Base-by-base conservation (phyloP, 1,284 basidiomycete genomes). In the Omphalotus olearius region DNA sequence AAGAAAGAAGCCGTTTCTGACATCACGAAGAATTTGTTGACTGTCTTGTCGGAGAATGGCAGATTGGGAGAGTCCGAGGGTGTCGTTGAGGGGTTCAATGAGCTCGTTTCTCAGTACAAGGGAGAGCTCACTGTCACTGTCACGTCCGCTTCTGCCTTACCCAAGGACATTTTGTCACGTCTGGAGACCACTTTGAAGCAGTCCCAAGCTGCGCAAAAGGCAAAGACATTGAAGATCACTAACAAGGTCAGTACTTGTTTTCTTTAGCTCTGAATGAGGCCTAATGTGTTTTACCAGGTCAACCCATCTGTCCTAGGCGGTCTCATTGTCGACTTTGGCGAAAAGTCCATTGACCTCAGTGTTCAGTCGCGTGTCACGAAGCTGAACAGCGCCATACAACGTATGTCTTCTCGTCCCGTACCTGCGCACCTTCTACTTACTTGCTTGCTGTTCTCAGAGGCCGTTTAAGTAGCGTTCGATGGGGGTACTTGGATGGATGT, bases 301-400 rank as follows among this genome's bases (percentile, higher is more conserved):
- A 94, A 96, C 76, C 84, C 92, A 44, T 75, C 82, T 14, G 76
- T 96, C 55, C 73, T 97, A 54, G 94, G 93, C 55, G 96, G 96
- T 52, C 74, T 98, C 56, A 78, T 97, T 53, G 89, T 99, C 51
- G 96, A 99, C 75, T 95, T 99, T 68, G 97, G 93, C 60, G 96
- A 98, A 78, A 95, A 95, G 79, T 94, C 92, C 52, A 90, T 98
- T 62, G 97, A 99, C 74, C 80, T 98, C 58, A 93, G 91, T 62
- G 95, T 97, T 50, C 85, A 87, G 49, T 91, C 89, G 56, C 89
- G 92, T 55, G 93, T 99, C 65, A 96, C 88, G 70, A 94, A 94
- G 75, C 83, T 98, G 68, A 98, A 98, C 80, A 81, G 82, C 60
- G 80, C 91, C 64, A 79, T 98, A 50, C 79, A 88, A 66, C 83